phyloP scores from a whole-genome alignment of 1,284 basidiomycete genomes.

The Heterobasidion irregulare region DNA sequence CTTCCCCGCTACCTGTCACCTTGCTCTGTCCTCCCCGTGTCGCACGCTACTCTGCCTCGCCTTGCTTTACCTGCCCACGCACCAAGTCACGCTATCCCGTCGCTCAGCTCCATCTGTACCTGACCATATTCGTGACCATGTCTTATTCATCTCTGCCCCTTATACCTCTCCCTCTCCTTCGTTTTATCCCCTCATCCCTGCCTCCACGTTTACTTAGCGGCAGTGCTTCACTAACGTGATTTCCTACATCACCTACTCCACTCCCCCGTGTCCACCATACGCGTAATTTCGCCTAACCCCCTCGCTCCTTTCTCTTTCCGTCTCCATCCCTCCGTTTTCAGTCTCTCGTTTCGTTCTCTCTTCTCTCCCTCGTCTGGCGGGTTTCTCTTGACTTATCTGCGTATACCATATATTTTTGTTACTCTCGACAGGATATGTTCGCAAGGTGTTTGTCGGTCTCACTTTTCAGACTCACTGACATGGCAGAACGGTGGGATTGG shows the following conservation, averaged over 20 bases:
- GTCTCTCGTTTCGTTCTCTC: conserved; percentile 13
- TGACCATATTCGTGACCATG: not conserved
- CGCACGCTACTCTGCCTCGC: not conserved
- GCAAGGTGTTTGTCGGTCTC: not conserved
- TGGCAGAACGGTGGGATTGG: not conserved
- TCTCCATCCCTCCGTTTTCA: conserved; percentile 28
- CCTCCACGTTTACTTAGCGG: conserved; percentile 6
- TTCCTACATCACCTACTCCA: conserved; percentile 1
- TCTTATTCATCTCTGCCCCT: not conserved
- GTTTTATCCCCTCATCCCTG: conserved; percentile 13
- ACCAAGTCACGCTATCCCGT: not conserved
- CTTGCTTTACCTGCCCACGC: not conserved
- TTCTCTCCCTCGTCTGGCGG: not conserved
- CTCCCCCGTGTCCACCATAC: not conserved
- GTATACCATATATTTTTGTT: conserved; percentile 4
- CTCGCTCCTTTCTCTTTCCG: conserved; percentile 11
- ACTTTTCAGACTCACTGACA: not conserved
- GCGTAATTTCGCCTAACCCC: conserved; percentile 1
- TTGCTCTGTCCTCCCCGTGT: not conserved
- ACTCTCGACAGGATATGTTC: conserved; percentile 1
- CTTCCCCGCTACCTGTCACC: not conserved
- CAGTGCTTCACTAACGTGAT: conserved; percentile 4
- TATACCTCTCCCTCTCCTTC: conserved; percentile 3
- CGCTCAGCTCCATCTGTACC: not conserved
- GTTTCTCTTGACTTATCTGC: conserved; percentile 5